Evolutionary conservation across 257 asterid genomes (phyloP), one percentile per base, ranked within the genome.

Genomic region (Buddleja alternifolia): DNA sequence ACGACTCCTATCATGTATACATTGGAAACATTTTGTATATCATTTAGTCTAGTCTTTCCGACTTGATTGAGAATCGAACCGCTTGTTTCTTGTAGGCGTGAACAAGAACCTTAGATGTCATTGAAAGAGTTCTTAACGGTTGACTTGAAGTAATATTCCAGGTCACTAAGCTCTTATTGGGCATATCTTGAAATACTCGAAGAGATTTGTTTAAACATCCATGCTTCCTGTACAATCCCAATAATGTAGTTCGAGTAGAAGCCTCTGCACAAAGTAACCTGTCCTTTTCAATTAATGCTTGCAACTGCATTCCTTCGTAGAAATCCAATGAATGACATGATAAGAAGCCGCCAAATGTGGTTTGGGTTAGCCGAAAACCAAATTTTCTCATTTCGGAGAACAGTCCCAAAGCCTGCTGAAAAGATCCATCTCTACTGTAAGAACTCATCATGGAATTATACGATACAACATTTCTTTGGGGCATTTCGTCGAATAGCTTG

Each of bases 181-280:
- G 94, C 95, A 88, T 88, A 75, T 20, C 42, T 29, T 88, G 82
- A 69, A 93, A 85, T 29, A 90, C 62, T 48, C 41, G 73, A 67
- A 80, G 21, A 61, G 86, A 88, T 75, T 93, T 92, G 51, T 80
- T 86, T 63, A 80, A 65, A 68, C 69, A 84, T 54, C 84, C 88
- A 55, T 60, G 70, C 67, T 82, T 81, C 23, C 90, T 87, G 48
- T 88, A 82, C 87, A 87, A 63, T 55, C 88, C 81, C 80, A 93
- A 69, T 72, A 93, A 74, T 17, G 96, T 81, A 41, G 99, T 90
- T 79, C 99, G 96, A 50, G 83, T 70, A 75, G 71, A 77, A 67
- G 88, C 82, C 59, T 87, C 86, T 1, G 59, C 63, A 10, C 39
- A 21, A 57, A 88, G 42, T 39, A 85, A 39, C 14, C 95, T 94